Conservation (phyloP, 2,329 filamentous ascomycete genomes). For the Pseudophaeomoniella oleicola region DNA sequence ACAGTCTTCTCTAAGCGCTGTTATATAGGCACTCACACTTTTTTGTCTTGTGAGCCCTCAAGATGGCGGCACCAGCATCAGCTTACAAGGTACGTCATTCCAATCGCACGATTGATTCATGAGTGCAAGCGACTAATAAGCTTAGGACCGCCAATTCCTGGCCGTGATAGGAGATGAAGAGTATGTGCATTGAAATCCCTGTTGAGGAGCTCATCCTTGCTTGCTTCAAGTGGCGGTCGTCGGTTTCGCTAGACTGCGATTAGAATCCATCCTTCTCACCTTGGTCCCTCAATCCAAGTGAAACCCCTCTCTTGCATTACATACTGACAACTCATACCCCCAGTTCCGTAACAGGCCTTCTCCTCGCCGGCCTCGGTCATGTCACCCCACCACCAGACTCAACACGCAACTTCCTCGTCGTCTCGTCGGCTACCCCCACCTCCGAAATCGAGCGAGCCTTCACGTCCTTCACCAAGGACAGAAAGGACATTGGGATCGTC, state of each 20-base stretch:
- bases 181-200: constrained; percentile 15
- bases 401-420: constrained; percentile 96
- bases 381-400: constrained; percentile 77
- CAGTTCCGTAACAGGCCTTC: constrained; percentile 88
- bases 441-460: constrained; percentile 80
- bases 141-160: constrained; percentile 77
- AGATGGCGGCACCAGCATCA: constrained; percentile 45
- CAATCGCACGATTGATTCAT: too few relatives aligned
- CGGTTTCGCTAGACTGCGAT: too few relatives aligned
- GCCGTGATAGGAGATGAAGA: constrained; percentile 96
- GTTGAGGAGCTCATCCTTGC: too few relatives aligned
- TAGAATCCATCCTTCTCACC: too few relatives aligned
- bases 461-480: constrained; percentile 69
- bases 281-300: too few relatives aligned
- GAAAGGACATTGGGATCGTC: constrained; percentile 93
- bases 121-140: constrained; percentile 1
- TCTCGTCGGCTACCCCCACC: constrained; percentile 85
- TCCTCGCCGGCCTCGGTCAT: constrained; percentile 92
- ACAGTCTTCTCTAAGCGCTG: too few relatives aligned
- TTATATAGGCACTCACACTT: too few relatives aligned
- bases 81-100: constrained; percentile 37
- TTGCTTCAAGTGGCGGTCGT: too few relatives aligned
- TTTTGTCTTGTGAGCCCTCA: too few relatives aligned
- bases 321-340: too few relatives aligned
- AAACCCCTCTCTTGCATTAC: too few relatives aligned